phyloP scores from a whole-genome alignment of 306 rosid genomes.

The Rubus parviflorus region DNA sequence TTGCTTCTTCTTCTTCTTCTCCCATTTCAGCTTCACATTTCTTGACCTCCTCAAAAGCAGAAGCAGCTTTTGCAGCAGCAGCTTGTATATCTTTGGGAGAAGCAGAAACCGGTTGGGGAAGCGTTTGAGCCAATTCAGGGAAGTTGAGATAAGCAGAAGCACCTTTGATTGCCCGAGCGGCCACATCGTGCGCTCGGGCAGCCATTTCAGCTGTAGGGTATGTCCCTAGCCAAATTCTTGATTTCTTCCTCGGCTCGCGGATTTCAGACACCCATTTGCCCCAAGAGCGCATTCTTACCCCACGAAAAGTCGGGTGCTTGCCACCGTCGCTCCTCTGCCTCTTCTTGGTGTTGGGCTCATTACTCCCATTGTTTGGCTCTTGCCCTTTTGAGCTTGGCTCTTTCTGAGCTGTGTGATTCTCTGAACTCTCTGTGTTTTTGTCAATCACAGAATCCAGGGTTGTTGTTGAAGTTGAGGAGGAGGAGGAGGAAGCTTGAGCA shows the following conservation, averaged over 20 bases:
- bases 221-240: constrained; percentile 93
- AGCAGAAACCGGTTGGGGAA: constrained; percentile 64
- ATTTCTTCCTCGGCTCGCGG: constrained; percentile 84
- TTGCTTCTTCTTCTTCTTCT: constrained; percentile 20
- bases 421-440: neutral
- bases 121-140: constrained; percentile 54
- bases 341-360: constrained; percentile 31
- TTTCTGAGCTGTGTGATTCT: constrained; percentile 14
- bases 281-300: constrained; percentile 83
- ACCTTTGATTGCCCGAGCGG: constrained; percentile 84
- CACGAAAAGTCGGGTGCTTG: constrained; percentile 62
- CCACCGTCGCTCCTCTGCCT: constrained; percentile 36
- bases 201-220: constrained; percentile 90
- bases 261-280: constrained; percentile 94
- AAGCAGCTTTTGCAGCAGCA: constrained; percentile 82
- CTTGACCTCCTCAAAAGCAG: constrained; percentile 21
- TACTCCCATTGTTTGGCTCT: constrained; percentile 25
- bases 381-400: constrained; percentile 15
- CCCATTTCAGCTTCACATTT: constrained; percentile 37
- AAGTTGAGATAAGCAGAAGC: constrained; percentile 74
- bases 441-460: neutral
- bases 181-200: constrained; percentile 93
- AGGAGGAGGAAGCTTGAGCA: constrained; percentile 37
- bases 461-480: constrained; percentile 27
- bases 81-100: constrained; percentile 83